Base-by-base conservation (phyloP, 495 filamentous ascomycete species). In the Penicillium daleae region DNA sequence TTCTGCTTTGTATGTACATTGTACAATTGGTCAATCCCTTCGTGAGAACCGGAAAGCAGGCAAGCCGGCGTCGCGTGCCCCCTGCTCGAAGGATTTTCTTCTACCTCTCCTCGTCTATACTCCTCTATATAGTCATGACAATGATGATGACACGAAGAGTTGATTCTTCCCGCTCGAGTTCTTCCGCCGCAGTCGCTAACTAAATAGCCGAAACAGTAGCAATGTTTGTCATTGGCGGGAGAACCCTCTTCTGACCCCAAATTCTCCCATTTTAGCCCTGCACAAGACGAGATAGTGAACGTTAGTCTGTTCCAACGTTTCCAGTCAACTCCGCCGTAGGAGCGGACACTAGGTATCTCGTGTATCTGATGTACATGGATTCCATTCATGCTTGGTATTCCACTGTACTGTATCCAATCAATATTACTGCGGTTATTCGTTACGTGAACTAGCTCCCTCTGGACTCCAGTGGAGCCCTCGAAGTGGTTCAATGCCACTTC, bases 361-460 rank as follows among this genome's bases (percentile, higher is more conserved):
- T 24, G 44, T 48, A 15, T n/a, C n/a, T n/a, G n/a, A n/a, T n/a
- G n/a, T n/a, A n/a, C n/a, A n/a, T n/a, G n/a, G n/a, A n/a, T 26
- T 17, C 24, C 44, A 48, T 26, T 12, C 26, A 48, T 48, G 6
- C 19, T 9, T 50, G 8, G 8, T 27, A 49, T 27, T n/a, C 46
- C 17, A 29, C 24, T 6, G 46, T 57, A 48, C 39, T 21, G 56
- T 56, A 50, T n/a, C 46, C 24, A 50, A 29, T 50, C 12, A 50
- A 50, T 50, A 50, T 8, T 44, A 44, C 37, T 42, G 33, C 24
- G 24, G 33, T 44, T 56, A 26, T 31, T 59, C 55, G 59, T 67
- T 71, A 68, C 68, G 68, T 66, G 66, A 62, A 65, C 63, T 61
- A 64, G 66, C 58, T 59, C 32, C 62, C 58, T 61, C 64, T 67